Evolutionary conservation across 2,329 filamentous ascomycete species (phyloP), one percentile per base, ranked within the genome.

Genomic region (Colletotrichum zoysiae): DNA sequence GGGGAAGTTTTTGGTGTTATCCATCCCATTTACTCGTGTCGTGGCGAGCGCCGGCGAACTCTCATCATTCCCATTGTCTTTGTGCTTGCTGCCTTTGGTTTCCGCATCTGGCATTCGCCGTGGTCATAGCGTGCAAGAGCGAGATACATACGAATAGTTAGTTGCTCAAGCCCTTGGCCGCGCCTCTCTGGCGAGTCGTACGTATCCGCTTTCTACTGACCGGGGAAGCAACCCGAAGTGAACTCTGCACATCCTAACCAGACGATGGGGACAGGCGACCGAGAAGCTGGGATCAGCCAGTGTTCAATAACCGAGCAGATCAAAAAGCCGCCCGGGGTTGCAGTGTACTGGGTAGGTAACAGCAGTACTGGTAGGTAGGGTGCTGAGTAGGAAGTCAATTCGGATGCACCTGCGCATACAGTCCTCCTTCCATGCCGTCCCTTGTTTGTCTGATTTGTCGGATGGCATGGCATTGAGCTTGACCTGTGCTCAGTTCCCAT

Each of bases 221-320:
- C 26, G 69, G 65, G 69, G 69, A 69, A 69, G 65, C 53, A 26
- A 55, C 60, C 65, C 58, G 48, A 60, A 40, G 42, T 44, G 65
- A 53, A 30, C 38, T 64, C 40, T 26, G 40, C 20, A 33, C 9
- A 63, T 59, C 38, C 64, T 48, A 35, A 63, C 53, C 53, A 38
- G 30, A 33, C 33, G 0, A n/a, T 38, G 26, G 33, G 53, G 16
- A 59, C 57, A 58, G 59, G 46, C 42, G 44, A 68, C 65, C 65
- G 44, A 58, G 57, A 46, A 53, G 40, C 38, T 38, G 33, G 33
- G 53, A 38, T 44, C n/a, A 42, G 6, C 35, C 50, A 5, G 12
- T 18, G 23, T 51, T 14, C 12, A 26, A 26, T 42, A n/a, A 35
- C n/a, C 18, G 55, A 30, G 60, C 46, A 65, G 38, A 35, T 8